phyloP scores from a whole-genome alignment of 2,329 filamentous ascomycete genomes.

The Colletotrichum ledebouriae region DNA sequence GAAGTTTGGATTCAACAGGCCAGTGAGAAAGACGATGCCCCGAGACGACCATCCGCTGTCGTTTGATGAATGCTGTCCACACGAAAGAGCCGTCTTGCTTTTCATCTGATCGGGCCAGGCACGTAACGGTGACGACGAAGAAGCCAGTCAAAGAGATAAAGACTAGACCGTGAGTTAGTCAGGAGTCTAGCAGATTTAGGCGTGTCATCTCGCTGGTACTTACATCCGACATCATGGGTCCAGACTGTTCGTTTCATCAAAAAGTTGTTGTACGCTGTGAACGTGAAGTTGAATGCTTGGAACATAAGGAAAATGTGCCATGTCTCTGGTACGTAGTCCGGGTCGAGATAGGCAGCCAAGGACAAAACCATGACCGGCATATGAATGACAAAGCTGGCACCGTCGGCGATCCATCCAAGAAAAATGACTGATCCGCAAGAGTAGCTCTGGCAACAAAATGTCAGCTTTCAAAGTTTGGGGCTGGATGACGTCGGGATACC shows the following conservation, averaged over 20 bases:
- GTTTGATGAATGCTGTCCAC: slow-evolving; percentile 50
- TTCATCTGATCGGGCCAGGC: slow-evolving; percentile 44
- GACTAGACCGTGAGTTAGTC: background rate
- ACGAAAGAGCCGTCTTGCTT: slow-evolving; percentile 44
- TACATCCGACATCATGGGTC: slow-evolving; percentile 32
- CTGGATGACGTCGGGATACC: accelerated
- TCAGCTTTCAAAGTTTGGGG: accelerated
- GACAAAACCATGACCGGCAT: slow-evolving; percentile 34
- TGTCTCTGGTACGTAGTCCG: slow-evolving; percentile 16
- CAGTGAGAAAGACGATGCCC: slow-evolving; percentile 54
- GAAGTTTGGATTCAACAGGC: slow-evolving; percentile 54
- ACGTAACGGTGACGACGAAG: slow-evolving; percentile 50
- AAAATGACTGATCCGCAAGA: slow-evolving; percentile 34
- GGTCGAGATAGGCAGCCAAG: slow-evolving; percentile 25
- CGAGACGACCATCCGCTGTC: slow-evolving; percentile 47
- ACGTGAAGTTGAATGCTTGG: slow-evolving; percentile 20
- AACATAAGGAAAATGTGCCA: slow-evolving; percentile 34
- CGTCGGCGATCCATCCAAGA: slow-evolving; percentile 34
- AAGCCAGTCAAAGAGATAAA: slow-evolving; percentile 43
- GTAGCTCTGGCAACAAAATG: background rate
- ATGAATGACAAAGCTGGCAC: slow-evolving; percentile 36
- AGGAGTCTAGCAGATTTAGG: background rate
- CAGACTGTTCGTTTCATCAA: slow-evolving; percentile 31
- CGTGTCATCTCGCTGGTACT: background rate
- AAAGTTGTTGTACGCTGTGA: slow-evolving; percentile 28